These are phyloP conservation scores for Suillus tomentosus DNA, from an alignment of 768 basidiomycete genomes.

Conservation along the genomic window DNA sequence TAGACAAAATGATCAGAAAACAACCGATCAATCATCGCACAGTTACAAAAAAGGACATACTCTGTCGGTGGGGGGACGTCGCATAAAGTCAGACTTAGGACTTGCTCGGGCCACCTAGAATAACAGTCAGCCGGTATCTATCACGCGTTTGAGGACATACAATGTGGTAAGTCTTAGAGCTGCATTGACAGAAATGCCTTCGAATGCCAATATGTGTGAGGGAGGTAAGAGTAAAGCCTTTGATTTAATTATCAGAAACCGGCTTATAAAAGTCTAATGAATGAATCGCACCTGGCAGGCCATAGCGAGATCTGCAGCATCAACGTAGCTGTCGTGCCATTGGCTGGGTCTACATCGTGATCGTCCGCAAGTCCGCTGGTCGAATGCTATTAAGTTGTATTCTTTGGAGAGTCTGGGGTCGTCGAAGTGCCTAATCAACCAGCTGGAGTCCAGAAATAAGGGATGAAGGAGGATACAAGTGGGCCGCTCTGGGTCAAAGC, in stretches of 20 bases:
- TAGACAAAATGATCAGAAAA: constrained; percentile 27
- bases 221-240: constrained; percentile 67
- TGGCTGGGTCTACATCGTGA: constrained; percentile 55
- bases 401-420: constrained; percentile 58
- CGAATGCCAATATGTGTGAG: constrained; percentile 72
- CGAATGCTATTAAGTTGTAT: constrained; percentile 77
- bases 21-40: neutral
- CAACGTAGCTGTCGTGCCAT: constrained; percentile 73
- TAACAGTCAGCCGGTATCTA: neutral
- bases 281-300: constrained; percentile 53
- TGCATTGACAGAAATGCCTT: constrained; percentile 54
- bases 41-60: constrained; percentile 40
- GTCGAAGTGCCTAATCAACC: constrained; percentile 66
- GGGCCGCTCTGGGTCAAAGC: constrained; percentile 65
- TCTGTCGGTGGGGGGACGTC: constrained; percentile 69
- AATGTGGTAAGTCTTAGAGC: constrained; percentile 66
- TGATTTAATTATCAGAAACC: neutral
- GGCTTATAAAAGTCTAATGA: neutral
- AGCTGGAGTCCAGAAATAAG: constrained; percentile 65
- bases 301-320: constrained; percentile 74
- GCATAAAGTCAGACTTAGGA: constrained; percentile 65
- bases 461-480: constrained; percentile 72
- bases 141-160: constrained; percentile 41
- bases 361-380: constrained; percentile 64
- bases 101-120: constrained; percentile 70